These are phyloP conservation scores for Noccaea caerulescens DNA, from an alignment of 345 rosid species.

Conservation along the genomic window DNA sequence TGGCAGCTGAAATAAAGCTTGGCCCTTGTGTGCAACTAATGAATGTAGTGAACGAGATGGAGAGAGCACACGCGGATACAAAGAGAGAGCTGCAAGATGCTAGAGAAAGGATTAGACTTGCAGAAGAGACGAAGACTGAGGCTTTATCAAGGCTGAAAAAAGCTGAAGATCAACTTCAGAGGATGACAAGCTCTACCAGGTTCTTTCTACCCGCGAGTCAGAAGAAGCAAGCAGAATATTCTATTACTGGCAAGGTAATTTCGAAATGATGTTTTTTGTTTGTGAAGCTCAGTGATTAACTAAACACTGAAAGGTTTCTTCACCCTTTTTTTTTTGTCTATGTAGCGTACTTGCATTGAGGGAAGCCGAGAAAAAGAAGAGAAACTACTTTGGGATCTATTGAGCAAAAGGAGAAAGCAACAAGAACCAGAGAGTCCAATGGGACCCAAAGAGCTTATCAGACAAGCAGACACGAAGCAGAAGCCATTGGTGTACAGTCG, in stretches of 20 bases:
- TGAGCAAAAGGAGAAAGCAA: conserved; percentile 53
- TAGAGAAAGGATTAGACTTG: conserved; percentile 48
- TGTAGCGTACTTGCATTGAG: conserved; percentile 48
- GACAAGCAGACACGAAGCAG: conserved; percentile 32
- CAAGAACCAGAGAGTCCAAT: conserved; percentile 52
- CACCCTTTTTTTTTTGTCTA: conserved; percentile 9
- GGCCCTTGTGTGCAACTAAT: conserved; percentile 53
- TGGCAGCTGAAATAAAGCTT: conserved; percentile 54
- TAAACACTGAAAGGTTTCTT: conserved; percentile 18
- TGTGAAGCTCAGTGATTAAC: conserved; percentile 2
- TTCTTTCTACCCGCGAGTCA: conserved; percentile 36
- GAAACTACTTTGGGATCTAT: conserved; percentile 51
- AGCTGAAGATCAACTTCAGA: conserved; percentile 49
- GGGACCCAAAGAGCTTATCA: conserved; percentile 50
- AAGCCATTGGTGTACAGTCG: conserved; percentile 22
- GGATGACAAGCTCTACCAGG: conserved; percentile 41
- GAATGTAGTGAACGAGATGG: conserved; percentile 57
- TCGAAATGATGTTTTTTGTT: not conserved
- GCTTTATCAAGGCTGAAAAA: conserved; percentile 52
- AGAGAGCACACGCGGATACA: conserved; percentile 47
- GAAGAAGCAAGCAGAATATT: conserved; percentile 25
- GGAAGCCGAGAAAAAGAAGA: conserved; percentile 47
- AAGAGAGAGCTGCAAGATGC: conserved; percentile 55
- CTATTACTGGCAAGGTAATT: conserved; percentile 32
- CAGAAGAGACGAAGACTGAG: conserved; percentile 52